A percentile compares a stretch with the other conserved stretches of the same genome.
phyloP scores from a whole-genome alignment of 2,329 filamentous ascomycete genomes.

The Blastomyces percursus region DNA sequence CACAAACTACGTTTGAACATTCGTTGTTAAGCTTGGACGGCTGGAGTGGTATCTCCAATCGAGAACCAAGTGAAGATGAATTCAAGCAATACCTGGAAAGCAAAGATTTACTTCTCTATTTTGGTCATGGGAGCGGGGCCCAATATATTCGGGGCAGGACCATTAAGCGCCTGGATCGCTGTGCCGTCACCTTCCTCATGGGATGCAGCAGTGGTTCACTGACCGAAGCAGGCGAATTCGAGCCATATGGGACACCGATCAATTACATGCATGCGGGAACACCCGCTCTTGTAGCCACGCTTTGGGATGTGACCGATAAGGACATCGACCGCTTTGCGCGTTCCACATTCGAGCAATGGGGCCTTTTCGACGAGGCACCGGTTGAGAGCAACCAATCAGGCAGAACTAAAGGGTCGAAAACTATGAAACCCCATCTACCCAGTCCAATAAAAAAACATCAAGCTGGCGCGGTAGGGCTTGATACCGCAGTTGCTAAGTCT shows the following conservation, averaged over 20 bases:
- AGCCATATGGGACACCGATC: conserved; percentile 80
- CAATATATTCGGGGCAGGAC: conserved; percentile 86
- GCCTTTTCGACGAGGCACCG: conserved; percentile 44
- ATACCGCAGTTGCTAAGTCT: conserved; percentile 69
- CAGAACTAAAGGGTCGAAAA: conserved; percentile 20
- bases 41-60: conserved; percentile 61
- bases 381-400: conserved; percentile 22
- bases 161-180: conserved; percentile 65
- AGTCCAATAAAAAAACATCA: background rate
- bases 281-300: conserved; percentile 77
- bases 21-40: conserved; percentile 43
- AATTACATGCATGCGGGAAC: conserved; percentile 84
- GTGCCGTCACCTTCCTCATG: conserved; percentile 80
- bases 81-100: conserved; percentile 57
- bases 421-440: conserved; percentile 1
- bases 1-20: conserved; percentile 61
- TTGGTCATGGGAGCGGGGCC: conserved; percentile 87
- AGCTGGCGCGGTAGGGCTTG: conserved; percentile 45
- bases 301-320: conserved; percentile 97
- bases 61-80: conserved; percentile 62
- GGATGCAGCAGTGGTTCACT: conserved; percentile 82
- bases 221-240: conserved; percentile 72
- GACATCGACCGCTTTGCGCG: conserved; percentile 92
- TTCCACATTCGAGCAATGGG: conserved; percentile 74
- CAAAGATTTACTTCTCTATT: conserved; percentile 74